Evolutionary conservation across 768 basidiomycete species (phyloP).

Genomic region (Macrolepiota fuliginosa): DNA sequence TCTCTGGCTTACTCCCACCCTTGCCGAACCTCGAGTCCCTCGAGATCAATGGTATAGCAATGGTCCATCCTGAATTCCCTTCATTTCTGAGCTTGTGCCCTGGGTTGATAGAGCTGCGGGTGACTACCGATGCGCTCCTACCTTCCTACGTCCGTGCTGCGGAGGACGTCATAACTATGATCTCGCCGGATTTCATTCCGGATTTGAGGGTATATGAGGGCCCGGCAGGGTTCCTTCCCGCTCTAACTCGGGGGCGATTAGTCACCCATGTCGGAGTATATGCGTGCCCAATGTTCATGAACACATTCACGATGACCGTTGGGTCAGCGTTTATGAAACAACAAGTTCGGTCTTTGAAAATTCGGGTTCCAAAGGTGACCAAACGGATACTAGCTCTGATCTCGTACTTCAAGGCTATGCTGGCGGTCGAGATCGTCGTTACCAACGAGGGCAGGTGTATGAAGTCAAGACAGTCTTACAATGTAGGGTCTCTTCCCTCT

Average conservation of each 20-base stretch:
- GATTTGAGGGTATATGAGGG: constrained; percentile 10
- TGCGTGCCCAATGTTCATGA: background rate
- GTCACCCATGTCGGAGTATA: constrained; percentile 8
- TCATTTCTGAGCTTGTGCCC: constrained; percentile 1
- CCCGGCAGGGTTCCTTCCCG: background rate
- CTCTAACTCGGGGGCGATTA: background rate
- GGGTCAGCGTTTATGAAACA: constrained; percentile 2
- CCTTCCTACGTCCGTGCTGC: background rate
- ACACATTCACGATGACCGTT: background rate
- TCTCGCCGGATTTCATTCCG: background rate
- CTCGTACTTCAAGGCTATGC: constrained; percentile 3
- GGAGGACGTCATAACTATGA: constrained; percentile 1
- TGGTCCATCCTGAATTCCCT: constrained; percentile 5
- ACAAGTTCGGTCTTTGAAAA: constrained; percentile 2
- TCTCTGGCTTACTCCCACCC: constrained; percentile 8
- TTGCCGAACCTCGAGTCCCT: constrained; percentile 11
- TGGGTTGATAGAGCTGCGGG: background rate
- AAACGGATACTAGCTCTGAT: background rate
- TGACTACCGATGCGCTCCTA: constrained; percentile 2
- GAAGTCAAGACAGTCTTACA: background rate
- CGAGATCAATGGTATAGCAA: constrained; percentile 10
- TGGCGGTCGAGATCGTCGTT: constrained; percentile 5
- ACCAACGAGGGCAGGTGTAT: background rate
- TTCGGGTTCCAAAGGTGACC: constrained; percentile 6
- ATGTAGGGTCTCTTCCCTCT: background rate